Percentiles rank a stretch among this genome's conserved stretches.
phyloP scores from a whole-genome alignment of 441 rosid genomes.

The Francoa sonchifolia region DNA sequence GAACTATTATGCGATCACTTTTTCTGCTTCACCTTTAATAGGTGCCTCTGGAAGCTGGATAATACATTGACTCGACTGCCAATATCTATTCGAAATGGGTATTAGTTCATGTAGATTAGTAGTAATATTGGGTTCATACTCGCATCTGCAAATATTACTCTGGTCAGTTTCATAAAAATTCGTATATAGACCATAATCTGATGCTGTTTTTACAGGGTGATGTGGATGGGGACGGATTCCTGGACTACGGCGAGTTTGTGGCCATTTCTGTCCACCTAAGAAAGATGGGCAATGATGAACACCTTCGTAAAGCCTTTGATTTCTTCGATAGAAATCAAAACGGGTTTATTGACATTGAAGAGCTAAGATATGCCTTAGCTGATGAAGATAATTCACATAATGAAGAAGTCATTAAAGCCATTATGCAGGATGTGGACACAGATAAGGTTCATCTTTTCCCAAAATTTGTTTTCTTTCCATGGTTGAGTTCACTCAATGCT shows the following conservation, averaged over 20 bases:
- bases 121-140: too few relatives aligned
- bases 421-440: conserved; percentile 63
- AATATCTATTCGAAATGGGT: too few relatives aligned
- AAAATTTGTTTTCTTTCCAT: neutral
- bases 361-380: conserved; percentile 45
- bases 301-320: conserved; percentile 50
- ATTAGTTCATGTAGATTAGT: too few relatives aligned
- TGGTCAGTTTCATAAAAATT: too few relatives aligned
- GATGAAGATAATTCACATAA: conserved; percentile 41
- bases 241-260: conserved; percentile 55
- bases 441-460: conserved; percentile 51
- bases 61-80: too few relatives aligned
- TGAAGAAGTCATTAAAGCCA: conserved; percentile 55
- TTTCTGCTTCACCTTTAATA: too few relatives aligned
- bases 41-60: too few relatives aligned
- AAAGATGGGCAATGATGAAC: conserved; percentile 64
- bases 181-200: neutral
- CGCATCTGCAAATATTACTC: too few relatives aligned
- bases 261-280: conserved; percentile 60
- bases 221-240: conserved; percentile 44
- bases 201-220: conserved; percentile 36
- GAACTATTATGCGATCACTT: too few relatives aligned
- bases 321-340: conserved; percentile 43
- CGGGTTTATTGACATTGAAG: conserved; percentile 56
- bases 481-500: neutral